Evolutionary conservation across 192 early-diverging fungal species (phyloP).

Genomic region (Coemansia interrupta): DNA sequence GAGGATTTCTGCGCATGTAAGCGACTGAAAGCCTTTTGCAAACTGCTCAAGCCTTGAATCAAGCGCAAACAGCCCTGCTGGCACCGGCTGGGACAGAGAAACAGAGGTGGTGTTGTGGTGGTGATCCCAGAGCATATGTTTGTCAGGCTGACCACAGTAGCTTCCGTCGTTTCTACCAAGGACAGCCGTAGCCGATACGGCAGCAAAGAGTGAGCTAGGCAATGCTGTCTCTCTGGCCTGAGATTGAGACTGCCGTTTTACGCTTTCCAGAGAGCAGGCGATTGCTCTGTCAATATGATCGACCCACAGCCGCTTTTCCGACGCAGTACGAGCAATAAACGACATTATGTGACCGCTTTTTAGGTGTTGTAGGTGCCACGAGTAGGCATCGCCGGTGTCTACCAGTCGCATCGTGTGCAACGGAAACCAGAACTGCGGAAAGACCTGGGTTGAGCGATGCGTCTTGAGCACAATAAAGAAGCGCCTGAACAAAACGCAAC

Average conservation of each 20-base stretch:
- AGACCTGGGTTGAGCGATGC: conserved; percentile 49
- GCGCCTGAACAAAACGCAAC: conserved; percentile 61
- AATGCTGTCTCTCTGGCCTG: too few relatives aligned
- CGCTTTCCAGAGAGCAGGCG: conserved; percentile 9
- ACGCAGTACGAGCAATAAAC: conserved; percentile 55
- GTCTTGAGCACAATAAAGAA: conserved; percentile 60
- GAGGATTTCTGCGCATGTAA: conserved; percentile 42
- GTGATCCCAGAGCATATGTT: too few relatives aligned
- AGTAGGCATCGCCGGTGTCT: conserved; percentile 40
- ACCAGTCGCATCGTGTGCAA: conserved; percentile 58
- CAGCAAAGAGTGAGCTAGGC: too few relatives aligned
- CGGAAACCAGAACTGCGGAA: conserved; percentile 67
- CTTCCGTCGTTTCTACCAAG: too few relatives aligned
- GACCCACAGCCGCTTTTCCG: conserved; percentile 60
- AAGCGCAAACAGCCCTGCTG: neutral
- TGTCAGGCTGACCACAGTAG: too few relatives aligned
- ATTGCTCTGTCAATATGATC: conserved; percentile 52
- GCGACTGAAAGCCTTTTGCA: conserved; percentile 19
- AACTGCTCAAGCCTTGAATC: conserved; percentile 1
- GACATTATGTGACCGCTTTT: conserved; percentile 51
- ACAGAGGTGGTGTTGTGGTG: neutral
- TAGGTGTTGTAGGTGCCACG: conserved; percentile 40
- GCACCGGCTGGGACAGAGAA: neutral
- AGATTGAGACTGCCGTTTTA: neutral
- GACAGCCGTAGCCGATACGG: too few relatives aligned